Evolutionary conservation across 2,329 filamentous ascomycete species (phyloP), one percentile per base, ranked within the genome.

Genomic region (Cercospora sesami): DNA sequence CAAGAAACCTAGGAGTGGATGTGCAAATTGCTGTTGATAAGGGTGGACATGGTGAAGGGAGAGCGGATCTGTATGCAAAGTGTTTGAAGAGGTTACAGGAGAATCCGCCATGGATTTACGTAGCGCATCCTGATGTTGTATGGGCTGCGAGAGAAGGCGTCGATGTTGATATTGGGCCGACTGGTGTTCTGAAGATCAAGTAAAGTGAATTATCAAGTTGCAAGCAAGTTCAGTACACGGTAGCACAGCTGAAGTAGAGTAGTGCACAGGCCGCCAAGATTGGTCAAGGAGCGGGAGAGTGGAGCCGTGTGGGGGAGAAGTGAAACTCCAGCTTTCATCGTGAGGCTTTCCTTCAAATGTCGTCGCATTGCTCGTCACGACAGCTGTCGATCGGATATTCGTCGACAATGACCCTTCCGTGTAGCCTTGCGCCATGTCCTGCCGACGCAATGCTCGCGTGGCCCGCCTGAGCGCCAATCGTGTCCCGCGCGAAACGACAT

Each of bases 81-180:
- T 68, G 66, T 60, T 36, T 64, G 55, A 55, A 60, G 18, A 60
- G 55, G 28, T 4, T 68, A 23, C 60, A 64, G 30, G 21, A 64
- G 42, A 68, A 64, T n/a, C 66, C 66, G n/a, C 66, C 66, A 1
- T 68, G 66, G 61, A 31, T 64, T 3, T 68, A 68, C 39, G 21
- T 68, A 5, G 61, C 66, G 6, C 66, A 68, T 65, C 66, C 66
- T 5, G 55, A 68, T 21, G 66, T 68, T 23, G 55, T 68, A 26
- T 68, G 66, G 66, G 66, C 66, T 10, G 60, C 30, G 28, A 26
- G 42, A 28, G 36, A 51, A n/a, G 66, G 61, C 21, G 39, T 68
- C 10, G 39, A 30, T 28, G 26, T 67, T 14, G 21, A 51, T 53
- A 30, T 67, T 5, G 65, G 65, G 7, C 26, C 60, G 23, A 48